These are phyloP conservation scores for Boletellus ananas DNA, from an alignment of 768 basidiomycete genomes.

Conservation along the genomic window DNA sequence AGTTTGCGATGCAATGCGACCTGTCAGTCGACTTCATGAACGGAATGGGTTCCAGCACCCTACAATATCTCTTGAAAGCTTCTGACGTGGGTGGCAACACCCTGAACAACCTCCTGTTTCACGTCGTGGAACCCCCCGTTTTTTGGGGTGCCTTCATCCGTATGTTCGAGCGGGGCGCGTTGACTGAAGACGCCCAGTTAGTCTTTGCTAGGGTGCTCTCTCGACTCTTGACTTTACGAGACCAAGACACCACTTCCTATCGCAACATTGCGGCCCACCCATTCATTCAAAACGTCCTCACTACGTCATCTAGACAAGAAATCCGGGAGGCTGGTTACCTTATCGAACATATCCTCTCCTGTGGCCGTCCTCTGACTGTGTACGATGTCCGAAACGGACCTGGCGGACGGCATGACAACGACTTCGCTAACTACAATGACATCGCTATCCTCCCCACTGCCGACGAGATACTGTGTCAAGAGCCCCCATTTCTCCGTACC, in stretches of 20 bases:
- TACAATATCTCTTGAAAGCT: conserved; percentile 40
- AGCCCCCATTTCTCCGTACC: conserved; percentile 51
- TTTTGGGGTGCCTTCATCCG: conserved; percentile 42
- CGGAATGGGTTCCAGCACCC: conserved; percentile 33
- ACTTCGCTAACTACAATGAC: conserved; percentile 54
- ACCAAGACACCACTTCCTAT: conserved; percentile 33
- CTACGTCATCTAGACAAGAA: conserved; percentile 23
- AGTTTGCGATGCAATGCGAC: conserved; percentile 41
- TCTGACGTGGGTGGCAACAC: conserved; percentile 41
- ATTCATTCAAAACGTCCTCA: conserved; percentile 24
- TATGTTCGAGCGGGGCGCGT: conserved; percentile 31
- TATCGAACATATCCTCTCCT: conserved; percentile 38
- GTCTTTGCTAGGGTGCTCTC: conserved; percentile 49
- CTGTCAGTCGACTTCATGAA: conserved; percentile 41
- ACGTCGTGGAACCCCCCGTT: conserved; percentile 48
- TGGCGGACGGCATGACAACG: conserved; percentile 72
- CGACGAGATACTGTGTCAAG: conserved; percentile 49
- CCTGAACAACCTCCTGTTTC: conserved; percentile 38
- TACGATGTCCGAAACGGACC: conserved; percentile 33
- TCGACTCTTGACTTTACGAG: conserved; percentile 42
- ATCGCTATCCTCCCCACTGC: conserved; percentile 64
- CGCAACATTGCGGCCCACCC: conserved; percentile 36
- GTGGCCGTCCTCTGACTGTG: conserved; percentile 23
- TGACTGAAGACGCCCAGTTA: conserved; percentile 35
- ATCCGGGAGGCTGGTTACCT: conserved; percentile 36